Percentiles rank a stretch among this genome's conserved stretches.
Conservation (phyloP, 805 yeast genomes). For the Kuraishia borneana region DNA sequence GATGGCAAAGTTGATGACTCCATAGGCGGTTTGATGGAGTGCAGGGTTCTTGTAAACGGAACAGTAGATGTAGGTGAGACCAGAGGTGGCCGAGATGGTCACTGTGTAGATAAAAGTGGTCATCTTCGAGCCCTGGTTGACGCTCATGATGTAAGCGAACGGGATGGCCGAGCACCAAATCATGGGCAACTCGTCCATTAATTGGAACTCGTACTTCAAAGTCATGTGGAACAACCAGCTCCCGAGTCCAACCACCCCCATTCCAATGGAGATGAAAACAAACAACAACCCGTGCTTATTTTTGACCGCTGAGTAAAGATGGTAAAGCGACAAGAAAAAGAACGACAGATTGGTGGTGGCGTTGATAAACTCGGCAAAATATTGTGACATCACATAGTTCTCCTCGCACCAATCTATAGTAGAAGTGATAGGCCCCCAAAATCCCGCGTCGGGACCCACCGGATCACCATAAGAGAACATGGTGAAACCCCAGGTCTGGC, state of each 20-base stretch:
- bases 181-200: constrained; percentile 92
- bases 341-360: constrained; percentile 68
- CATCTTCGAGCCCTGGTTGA: constrained; percentile 7
- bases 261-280: constrained; percentile 58
- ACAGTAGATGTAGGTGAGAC: constrained; percentile 57
- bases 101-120: constrained; percentile 6
- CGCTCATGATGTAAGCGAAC: constrained; percentile 26
- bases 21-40: constrained; percentile 79
- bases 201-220: constrained; percentile 70
- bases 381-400: constrained; percentile 78
- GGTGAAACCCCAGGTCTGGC: too few relatives aligned
- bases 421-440: constrained; percentile 73
- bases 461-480: too few relatives aligned
- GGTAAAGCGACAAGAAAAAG: constrained; percentile 21
- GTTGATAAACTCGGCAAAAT: constrained; percentile 81
- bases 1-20: constrained; percentile 54
- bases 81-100: constrained; percentile 15
- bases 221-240: constrained; percentile 96
- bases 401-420: constrained; percentile 99
- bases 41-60: constrained; percentile 56
- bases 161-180: constrained; percentile 93
- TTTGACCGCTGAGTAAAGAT: constrained; percentile 38
- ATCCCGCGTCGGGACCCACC: constrained; percentile 41
- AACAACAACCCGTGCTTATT: constrained; percentile 62
- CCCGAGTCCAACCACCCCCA: constrained; percentile 81